These are phyloP conservation scores for Ceratocystis colombiana DNA, from an alignment of 2,329 filamentous ascomycete species.

Conservation along the genomic window DNA sequence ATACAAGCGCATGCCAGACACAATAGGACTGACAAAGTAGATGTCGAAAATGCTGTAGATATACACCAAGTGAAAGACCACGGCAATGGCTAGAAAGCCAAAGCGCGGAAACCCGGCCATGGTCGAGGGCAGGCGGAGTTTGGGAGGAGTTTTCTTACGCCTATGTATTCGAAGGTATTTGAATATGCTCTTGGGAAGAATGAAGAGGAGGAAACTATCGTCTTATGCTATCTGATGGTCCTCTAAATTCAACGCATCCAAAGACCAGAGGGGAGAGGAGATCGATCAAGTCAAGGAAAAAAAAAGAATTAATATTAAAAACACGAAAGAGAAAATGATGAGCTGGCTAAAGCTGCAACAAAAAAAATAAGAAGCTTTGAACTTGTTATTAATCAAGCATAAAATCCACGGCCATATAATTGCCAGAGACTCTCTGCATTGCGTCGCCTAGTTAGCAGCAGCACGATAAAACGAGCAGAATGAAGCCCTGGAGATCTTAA, in stretches of 20 bases:
- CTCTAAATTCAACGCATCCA: slow-evolving; percentile 5
- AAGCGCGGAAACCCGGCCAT: slow-evolving; percentile 44
- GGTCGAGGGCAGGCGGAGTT: not conserved
- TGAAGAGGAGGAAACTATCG: not conserved
- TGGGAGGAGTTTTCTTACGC: too few relatives aligned
- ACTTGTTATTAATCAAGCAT: not conserved
- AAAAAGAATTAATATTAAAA: not conserved
- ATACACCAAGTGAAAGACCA: slow-evolving; percentile 89
- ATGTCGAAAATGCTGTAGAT: slow-evolving; percentile 96
- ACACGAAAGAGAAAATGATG: slow-evolving; percentile 3
- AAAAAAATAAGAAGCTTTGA: not conserved
- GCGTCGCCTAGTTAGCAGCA: not conserved
- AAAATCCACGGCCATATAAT: not conserved
- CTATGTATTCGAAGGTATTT: too few relatives aligned
- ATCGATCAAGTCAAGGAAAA: not conserved
- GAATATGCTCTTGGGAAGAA: not conserved
- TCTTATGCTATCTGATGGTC: not conserved
- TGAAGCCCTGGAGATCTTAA: not conserved
- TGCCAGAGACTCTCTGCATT: not conserved
- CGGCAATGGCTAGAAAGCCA: slow-evolving; percentile 76
- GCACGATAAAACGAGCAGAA: not conserved
- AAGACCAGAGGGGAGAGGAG: not conserved
- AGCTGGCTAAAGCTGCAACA: not conserved
- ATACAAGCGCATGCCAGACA: slow-evolving; percentile 85
- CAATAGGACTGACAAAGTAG: slow-evolving; percentile 96